Evolutionary conservation across 1,284 basidiomycete genomes (phyloP).

Genomic region (Ganoderma sp.): DNA sequence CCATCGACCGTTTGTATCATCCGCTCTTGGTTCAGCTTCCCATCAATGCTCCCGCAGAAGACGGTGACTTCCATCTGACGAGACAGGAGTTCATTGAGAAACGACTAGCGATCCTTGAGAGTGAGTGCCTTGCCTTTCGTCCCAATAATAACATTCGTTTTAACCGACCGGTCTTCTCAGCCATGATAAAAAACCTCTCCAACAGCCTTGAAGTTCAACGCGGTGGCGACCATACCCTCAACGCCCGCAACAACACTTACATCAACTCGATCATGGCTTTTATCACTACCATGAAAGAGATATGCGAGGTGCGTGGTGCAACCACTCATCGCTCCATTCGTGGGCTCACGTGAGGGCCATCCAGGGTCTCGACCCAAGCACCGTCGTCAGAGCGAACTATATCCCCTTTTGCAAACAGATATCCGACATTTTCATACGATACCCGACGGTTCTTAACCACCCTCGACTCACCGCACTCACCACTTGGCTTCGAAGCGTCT

Average conservation of each 20-base stretch:
- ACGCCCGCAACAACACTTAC: slow-evolving; percentile 30
- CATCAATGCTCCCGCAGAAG: slow-evolving; percentile 18
- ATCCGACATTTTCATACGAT: slow-evolving; percentile 18
- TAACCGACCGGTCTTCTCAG: slow-evolving; percentile 19
- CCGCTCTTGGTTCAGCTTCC: slow-evolving; percentile 51
- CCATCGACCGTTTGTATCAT: slow-evolving; percentile 59
- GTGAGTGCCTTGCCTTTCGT: slow-evolving; percentile 30
- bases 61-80: slow-evolving; percentile 35
- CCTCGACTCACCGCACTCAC: slow-evolving; percentile 17
- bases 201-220: slow-evolving; percentile 24
- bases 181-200: slow-evolving; percentile 35
- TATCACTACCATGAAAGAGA: slow-evolving; percentile 36
- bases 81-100: slow-evolving; percentile 34
- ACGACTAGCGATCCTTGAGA: slow-evolving; percentile 33
- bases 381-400: slow-evolving; percentile 11
- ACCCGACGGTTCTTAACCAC: slow-evolving; percentile 20
- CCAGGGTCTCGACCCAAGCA: slow-evolving; percentile 5
- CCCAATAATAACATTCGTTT: not conserved
- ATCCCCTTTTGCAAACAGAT: slow-evolving; percentile 24
- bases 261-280: slow-evolving; percentile 33
- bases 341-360: not conserved
- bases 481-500: slow-evolving; percentile 24
- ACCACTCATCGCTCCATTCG: not conserved
- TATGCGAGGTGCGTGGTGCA: slow-evolving; percentile 29
- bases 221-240: slow-evolving; percentile 17